Evolutionary conservation across 2,329 filamentous ascomycete genomes (phyloP).

Genomic region (Fusarium mexicanum): DNA sequence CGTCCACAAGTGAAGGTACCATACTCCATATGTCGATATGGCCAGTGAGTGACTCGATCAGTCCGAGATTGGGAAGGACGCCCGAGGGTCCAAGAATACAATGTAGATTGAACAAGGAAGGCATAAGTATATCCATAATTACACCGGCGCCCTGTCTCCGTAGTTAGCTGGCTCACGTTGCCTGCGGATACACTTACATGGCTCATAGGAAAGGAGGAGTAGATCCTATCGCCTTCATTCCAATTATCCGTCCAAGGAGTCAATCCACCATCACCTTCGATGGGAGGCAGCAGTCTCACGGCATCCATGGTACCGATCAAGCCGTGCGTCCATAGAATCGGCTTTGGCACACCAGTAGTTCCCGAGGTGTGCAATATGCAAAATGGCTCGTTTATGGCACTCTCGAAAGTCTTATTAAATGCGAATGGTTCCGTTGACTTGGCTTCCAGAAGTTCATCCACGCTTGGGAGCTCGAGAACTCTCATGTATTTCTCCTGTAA

Average conservation of each 20-base stretch:
- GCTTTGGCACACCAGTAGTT: constrained; percentile 54
- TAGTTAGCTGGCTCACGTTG: not conserved
- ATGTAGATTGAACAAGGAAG: constrained; percentile 48
- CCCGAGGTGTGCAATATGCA: constrained; percentile 55
- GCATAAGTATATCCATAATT: constrained; percentile 54
- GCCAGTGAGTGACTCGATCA: constrained; percentile 48
- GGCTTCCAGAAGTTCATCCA: constrained; percentile 44
- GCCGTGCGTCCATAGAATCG: constrained; percentile 49
- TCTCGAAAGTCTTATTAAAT: constrained; percentile 47
- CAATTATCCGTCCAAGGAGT: constrained; percentile 42
- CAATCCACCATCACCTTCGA: constrained; percentile 39
- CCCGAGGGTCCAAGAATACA: constrained; percentile 50
- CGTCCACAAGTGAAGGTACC: constrained; percentile 50
- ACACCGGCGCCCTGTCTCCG: constrained; percentile 48
- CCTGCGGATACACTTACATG: not conserved
- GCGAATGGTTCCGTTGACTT: constrained; percentile 1
- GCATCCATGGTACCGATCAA: constrained; percentile 50
- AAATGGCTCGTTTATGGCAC: constrained; percentile 48
- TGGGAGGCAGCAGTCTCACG: constrained; percentile 46
- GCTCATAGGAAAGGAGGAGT: constrained; percentile 40
- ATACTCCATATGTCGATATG: constrained; percentile 52
- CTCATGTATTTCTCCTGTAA: constrained; percentile 40
- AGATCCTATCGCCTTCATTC: constrained; percentile 42
- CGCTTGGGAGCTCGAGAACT: constrained; percentile 41
- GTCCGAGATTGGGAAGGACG: constrained; percentile 49